These are phyloP conservation scores for Cenococcum geophilum DNA, from an alignment of 495 filamentous ascomycete genomes.

Conservation along the genomic window DNA sequence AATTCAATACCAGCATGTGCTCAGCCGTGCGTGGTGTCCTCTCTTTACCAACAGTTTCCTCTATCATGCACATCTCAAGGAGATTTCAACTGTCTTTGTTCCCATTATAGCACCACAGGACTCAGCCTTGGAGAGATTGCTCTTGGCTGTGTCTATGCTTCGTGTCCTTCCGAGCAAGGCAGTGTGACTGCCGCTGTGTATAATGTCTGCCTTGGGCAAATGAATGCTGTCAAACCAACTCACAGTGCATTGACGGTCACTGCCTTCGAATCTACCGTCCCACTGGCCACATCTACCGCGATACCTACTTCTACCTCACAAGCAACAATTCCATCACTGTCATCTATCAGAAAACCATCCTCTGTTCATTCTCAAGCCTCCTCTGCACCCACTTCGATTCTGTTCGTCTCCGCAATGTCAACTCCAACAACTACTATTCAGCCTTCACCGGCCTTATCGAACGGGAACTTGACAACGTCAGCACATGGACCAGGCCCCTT, in stretches of 20 bases:
- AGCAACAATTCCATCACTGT: background rate
- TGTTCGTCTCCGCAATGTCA: background rate
- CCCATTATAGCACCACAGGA: constrained; percentile 27
- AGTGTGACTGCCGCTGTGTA: constrained; percentile 15
- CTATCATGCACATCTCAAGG: constrained; percentile 18
- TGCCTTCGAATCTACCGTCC: background rate
- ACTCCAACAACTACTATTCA: constrained; percentile 6
- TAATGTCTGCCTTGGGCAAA: constrained; percentile 29
- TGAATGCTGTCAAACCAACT: constrained; percentile 23
- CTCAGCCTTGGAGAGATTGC: constrained; percentile 29
- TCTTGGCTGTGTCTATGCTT: constrained; percentile 28
- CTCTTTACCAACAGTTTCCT: constrained; percentile 20
- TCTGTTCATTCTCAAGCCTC: background rate
- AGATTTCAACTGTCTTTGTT: constrained; percentile 28
- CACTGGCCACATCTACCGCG: constrained; percentile 1
- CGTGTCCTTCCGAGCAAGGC: constrained; percentile 18
- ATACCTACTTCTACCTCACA: constrained; percentile 1
- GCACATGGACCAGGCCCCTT: constrained; percentile 17
- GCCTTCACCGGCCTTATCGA: constrained; percentile 4
- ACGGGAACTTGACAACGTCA: background rate
- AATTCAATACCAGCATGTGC: constrained; percentile 29
- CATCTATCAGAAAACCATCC: background rate
- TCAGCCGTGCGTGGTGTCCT: constrained; percentile 23
- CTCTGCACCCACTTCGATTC: background rate
- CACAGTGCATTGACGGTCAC: constrained; percentile 24